phyloP scores from a whole-genome alignment of 331 rosid species.

The Quercus tomentella region DNA sequence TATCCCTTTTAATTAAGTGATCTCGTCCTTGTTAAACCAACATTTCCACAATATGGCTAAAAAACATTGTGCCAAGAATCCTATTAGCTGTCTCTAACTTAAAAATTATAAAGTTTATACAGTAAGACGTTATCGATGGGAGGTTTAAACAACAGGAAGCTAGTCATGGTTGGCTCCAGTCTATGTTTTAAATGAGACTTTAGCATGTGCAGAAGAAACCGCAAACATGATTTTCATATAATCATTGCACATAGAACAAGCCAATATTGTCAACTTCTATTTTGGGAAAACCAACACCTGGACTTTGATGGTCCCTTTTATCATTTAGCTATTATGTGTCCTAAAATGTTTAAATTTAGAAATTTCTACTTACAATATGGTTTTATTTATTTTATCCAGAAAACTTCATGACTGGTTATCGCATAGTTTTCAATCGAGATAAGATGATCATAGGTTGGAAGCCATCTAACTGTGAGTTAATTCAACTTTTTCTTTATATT shows the following conservation, averaged over 20 bases:
- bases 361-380: neutral
- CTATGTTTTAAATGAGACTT: neutral
- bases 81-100: neutral
- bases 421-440: conserved; percentile 60
- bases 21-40: too few species aligned
- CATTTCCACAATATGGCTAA: too few species aligned
- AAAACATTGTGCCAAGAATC: neutral
- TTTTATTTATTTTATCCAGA: conserved; percentile 44
- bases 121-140: too few species aligned
- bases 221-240: neutral
- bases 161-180: neutral
- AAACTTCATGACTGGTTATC: conserved; percentile 85
- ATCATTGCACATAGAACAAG: neutral
- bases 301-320: too few species aligned
- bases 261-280: neutral
- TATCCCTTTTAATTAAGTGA: too few species aligned
- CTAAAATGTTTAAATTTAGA: neutral
- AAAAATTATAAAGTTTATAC: too few species aligned
- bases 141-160: neutral
- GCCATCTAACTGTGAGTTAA: conserved; percentile 57
- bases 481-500: neutral
- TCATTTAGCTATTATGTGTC: neutral
- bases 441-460: conserved; percentile 73
- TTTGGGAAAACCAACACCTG: neutral
- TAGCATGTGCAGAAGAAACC: neutral